phyloP scores from a whole-genome alignment of 2,329 filamentous ascomycete genomes.

The Neospermospora avenae region DNA sequence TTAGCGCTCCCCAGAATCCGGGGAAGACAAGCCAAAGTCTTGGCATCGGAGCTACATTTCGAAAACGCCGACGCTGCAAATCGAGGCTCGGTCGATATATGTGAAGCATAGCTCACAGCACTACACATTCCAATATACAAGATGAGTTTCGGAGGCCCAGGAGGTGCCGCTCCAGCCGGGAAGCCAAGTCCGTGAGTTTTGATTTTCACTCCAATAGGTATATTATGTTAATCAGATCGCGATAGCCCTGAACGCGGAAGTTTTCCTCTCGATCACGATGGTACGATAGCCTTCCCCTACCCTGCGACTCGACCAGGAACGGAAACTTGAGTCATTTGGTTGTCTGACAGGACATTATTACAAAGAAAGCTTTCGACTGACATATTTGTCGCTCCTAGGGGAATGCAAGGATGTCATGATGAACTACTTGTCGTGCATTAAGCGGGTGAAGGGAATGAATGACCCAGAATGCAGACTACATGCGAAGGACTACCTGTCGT shows the following conservation, averaged over 20 bases:
- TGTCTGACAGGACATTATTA: neutral
- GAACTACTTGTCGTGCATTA: constrained; percentile 82
- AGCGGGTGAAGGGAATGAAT: constrained; percentile 78
- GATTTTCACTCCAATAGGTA: neutral
- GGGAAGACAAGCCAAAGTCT: neutral
- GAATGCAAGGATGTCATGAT: constrained; percentile 92
- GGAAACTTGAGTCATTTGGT: neutral
- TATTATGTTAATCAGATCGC: neutral
- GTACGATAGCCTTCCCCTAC: constrained; percentile 39
- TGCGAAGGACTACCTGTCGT: constrained; percentile 84
- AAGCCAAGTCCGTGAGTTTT: constrained; percentile 67
- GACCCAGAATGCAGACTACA: constrained; percentile 79
- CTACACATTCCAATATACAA: constrained; percentile 3
- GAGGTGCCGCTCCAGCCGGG: constrained; percentile 57
- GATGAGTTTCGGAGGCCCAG: constrained; percentile 71
- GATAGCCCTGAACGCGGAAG: constrained; percentile 82
- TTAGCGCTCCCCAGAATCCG: neutral
- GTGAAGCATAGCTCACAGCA: neutral
- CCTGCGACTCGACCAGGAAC: neutral
- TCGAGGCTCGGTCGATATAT: neutral
- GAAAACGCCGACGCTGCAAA: neutral
- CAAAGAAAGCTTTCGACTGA: constrained; percentile 4
- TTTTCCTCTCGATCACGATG: constrained; percentile 95
- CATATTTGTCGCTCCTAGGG: constrained; percentile 47
- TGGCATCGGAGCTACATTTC: neutral